Evolutionary conservation across 2,329 filamentous ascomycete species (phyloP).

Genomic region (Chaetothyriales sp.): DNA sequence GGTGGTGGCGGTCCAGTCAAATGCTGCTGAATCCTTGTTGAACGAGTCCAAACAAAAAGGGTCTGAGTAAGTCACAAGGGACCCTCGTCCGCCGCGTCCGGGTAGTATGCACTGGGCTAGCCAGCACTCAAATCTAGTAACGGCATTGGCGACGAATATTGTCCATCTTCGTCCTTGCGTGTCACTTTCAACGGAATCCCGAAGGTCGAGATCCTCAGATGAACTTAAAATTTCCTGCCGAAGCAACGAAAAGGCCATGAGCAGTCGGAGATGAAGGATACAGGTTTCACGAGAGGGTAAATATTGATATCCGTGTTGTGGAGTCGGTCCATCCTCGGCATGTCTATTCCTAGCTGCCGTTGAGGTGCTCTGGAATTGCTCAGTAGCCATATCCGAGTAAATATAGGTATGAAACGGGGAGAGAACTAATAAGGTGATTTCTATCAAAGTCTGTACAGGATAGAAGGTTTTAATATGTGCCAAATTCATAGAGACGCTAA

Average conservation of each 20-base stretch:
- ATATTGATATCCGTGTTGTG: background rate
- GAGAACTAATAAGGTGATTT: too few relatives aligned
- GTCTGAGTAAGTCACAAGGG: constrained; percentile 8
- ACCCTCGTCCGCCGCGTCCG: background rate
- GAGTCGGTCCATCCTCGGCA: too few relatives aligned
- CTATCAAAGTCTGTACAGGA: too few relatives aligned
- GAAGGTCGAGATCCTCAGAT: constrained; percentile 54
- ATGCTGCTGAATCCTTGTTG: constrained; percentile 14
- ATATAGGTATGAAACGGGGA: too few relatives aligned
- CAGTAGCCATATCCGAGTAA: too few relatives aligned
- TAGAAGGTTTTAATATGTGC: too few relatives aligned
- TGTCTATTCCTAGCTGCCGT: too few relatives aligned
- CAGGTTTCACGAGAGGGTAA: constrained; percentile 27
- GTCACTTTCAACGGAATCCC: constrained; percentile 33
- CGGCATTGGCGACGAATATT: constrained; percentile 54
- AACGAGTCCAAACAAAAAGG: constrained; percentile 1
- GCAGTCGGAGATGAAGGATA: constrained; percentile 59
- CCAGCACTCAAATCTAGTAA: constrained; percentile 55
- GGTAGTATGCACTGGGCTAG: constrained; percentile 31
- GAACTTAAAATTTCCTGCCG: constrained; percentile 53
- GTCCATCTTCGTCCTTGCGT: constrained; percentile 58
- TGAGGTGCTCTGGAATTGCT: too few relatives aligned
- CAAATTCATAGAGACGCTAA: too few relatives aligned
- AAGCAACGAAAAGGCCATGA: constrained; percentile 53
- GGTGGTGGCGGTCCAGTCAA: constrained; percentile 29